Evolutionary conservation across 768 basidiomycete species (phyloP), one percentile per base, ranked within the genome.

Genomic region (Mycena metata): DNA sequence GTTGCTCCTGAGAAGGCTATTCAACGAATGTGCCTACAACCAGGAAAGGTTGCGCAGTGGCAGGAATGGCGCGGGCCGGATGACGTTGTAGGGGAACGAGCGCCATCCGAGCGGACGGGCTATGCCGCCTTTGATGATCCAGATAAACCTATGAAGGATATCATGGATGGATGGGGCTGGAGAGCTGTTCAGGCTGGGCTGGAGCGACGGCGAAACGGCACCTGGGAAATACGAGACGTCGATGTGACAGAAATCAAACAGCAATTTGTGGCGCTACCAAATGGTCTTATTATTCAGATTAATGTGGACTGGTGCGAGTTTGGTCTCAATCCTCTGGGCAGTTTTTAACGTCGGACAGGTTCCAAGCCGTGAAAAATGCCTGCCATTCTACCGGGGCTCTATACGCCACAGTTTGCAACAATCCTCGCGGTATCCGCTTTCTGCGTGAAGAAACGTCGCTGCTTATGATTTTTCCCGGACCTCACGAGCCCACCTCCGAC

Each of bases 131-230:
- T 69, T 30, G 10, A 10, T 3, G 59, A 73, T 23, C 66, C 49
- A 0, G 30, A 30, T 30, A 30, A 30, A 30, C 30, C 30, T 30
- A 3, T 30, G 30, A 3, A 6, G 3, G 30, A 30, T 30, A 30
- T 30, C 30, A 30, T 60, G 54, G 75, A 78, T 55, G 76, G 74
- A 8, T 77, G 74, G 74, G 74, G 30, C 0, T 78, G 77, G 77
- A 24, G 73, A 19, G 59, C 71, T 0, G 62, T 74, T 0, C 72
- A 47, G 21, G n/a, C 46, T 10, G 46, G 46, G 8, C n/a, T 47
- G 2, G 46, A 47, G 46, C 46, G 21, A 23, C 46, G 46, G 6
- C n/a, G 46, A 23, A 47, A 47, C 8, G 15, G 46, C 9, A 8
- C 24, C 4, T 47, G 46, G 46, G 46, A 47, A 23, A 47, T 47